Percentiles rank a stretch among this genome's conserved stretches.
Evolutionary conservation across 2,329 filamentous ascomycete genomes (phyloP).

Genomic region (Aspergillus phoenicis): DNA sequence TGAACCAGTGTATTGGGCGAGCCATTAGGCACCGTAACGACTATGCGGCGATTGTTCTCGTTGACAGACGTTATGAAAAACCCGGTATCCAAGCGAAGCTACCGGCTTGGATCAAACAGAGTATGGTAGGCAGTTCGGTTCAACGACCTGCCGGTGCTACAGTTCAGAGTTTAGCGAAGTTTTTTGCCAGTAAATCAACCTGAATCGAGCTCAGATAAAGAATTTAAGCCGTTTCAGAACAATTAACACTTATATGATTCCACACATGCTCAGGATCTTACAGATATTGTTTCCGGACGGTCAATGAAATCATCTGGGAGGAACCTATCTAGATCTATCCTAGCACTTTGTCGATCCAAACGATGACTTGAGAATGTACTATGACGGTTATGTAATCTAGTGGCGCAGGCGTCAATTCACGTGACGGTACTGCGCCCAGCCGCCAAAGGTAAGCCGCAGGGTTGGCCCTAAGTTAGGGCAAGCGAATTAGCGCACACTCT

Average conservation of each 20-base stretch:
- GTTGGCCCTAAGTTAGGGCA: conserved; percentile 39
- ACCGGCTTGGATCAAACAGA: conserved; percentile 83
- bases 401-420: conserved; percentile 1
- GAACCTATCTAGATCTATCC: no score
- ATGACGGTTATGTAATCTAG: neutral
- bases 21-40: conserved; percentile 86
- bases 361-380: no score
- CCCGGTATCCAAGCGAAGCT: conserved; percentile 75
- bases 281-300: no score
- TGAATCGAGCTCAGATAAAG: neutral
- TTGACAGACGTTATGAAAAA: conserved; percentile 78
- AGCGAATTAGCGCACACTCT: conserved; percentile 46
- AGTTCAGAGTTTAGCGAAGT: conserved; percentile 35
- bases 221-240: no score
- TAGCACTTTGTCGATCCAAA: no score
- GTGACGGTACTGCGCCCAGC: neutral
- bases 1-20: conserved; percentile 93
- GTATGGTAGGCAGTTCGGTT: conserved; percentile 49
- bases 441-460: conserved; percentile 19
- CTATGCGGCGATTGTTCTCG: conserved; percentile 85
- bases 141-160: conserved; percentile 29
- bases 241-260: no score
- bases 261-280: no score
- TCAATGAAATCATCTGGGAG: no score
- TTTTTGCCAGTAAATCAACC: conserved; percentile 30